Evolutionary conservation across 768 basidiomycete species (phyloP).

Genomic region (Kwoniella sp.): DNA sequence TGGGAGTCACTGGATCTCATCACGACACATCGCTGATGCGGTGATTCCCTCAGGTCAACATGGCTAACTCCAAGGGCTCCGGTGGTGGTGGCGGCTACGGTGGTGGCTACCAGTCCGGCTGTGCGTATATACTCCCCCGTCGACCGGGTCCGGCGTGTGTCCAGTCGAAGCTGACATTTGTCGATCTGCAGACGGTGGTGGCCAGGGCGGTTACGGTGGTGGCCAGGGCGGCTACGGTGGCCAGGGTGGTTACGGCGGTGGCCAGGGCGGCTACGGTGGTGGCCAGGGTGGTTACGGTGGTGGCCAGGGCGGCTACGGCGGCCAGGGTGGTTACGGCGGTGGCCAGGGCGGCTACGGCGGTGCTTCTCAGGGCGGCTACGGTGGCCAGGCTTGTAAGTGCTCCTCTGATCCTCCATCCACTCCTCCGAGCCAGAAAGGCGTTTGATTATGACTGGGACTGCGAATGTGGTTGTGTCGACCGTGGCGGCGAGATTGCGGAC

Average conservation of each 20-base stretch:
- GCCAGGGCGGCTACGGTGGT: slow-evolving; percentile 52
- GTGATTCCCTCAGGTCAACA: slow-evolving; percentile 57
- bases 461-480: too few species aligned
- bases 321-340: slow-evolving; percentile 35
- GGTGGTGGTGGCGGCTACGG: slow-evolving; percentile 41
- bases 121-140: slow-evolving; percentile 58
- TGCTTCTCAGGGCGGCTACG: slow-evolving; percentile 40
- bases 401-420: neutral
- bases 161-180: neutral
- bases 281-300: slow-evolving; percentile 52
- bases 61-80: slow-evolving; percentile 52
- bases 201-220: slow-evolving; percentile 38
- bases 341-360: slow-evolving; percentile 35
- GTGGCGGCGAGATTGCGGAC: too few species aligned
- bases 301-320: slow-evolving; percentile 36
- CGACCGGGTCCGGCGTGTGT: too few species aligned
- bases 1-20: neutral
- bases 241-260: slow-evolving; percentile 43
- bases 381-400: slow-evolving; percentile 24
- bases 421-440: neutral
- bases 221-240: slow-evolving; percentile 38
- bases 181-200: slow-evolving; percentile 29
- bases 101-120: slow-evolving; percentile 36
- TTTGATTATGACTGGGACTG: too few species aligned
- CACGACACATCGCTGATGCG: neutral